A percentile compares a stretch with the other conserved stretches of the same genome.
Conservation (phyloP, 768 basidiomycete genomes). For the Rhodosporidiobolus odoratus region DNA sequence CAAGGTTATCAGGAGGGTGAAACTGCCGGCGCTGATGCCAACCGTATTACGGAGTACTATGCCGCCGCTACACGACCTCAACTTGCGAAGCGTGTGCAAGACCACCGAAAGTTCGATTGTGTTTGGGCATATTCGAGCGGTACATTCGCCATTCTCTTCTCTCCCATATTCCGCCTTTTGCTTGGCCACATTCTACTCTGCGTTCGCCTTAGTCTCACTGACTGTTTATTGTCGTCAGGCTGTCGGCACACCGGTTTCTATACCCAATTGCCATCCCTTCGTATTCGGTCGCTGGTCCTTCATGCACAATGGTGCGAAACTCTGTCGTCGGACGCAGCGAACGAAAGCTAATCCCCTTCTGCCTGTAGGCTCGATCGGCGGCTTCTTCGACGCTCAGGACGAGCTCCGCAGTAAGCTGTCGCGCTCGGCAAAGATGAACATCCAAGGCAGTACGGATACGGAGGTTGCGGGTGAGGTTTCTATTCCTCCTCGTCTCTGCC, state of each 20-base stretch:
- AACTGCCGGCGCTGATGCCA: neutral
- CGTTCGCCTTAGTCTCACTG: too few relatives aligned
- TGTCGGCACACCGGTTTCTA: neutral
- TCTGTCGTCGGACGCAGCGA: neutral
- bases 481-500: neutral
- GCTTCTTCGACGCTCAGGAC: neutral
- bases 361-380: neutral
- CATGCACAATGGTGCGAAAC: constrained; percentile 13
- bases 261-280: constrained; percentile 3
- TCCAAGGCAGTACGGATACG: constrained; percentile 4
- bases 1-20: too few relatives aligned
- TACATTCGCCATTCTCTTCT: neutral
- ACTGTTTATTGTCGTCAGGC: neutral
- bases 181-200: too few relatives aligned
- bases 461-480: neutral
- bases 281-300: neutral
- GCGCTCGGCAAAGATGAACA: neutral
- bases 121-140: constrained; percentile 7
- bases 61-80: neutral
- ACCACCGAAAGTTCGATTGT: neutral
- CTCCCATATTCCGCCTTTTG: neutral
- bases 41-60: neutral
- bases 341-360: neutral
- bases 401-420: neutral
- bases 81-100: neutral